phyloP scores from a whole-genome alignment of 805 yeast species.

The Cyberlindnera nakhonratchasimensis region DNA sequence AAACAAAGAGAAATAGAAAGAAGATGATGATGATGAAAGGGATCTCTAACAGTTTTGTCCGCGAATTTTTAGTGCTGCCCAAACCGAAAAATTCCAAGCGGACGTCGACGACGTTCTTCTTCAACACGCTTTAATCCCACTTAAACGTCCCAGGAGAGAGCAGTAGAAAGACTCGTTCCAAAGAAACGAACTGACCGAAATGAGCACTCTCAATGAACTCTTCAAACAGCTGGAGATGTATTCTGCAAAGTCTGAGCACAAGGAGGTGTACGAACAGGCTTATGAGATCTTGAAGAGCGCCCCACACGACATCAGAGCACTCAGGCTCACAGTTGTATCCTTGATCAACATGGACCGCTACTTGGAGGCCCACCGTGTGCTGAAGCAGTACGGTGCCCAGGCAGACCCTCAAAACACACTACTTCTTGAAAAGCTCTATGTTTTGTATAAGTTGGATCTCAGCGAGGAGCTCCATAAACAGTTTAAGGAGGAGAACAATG shows the following conservation, averaged over 20 bases:
- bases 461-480: constrained; percentile 29
- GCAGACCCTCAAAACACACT: constrained; percentile 35
- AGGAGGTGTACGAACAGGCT: constrained; percentile 26
- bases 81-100: constrained; percentile 5
- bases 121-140: no score
- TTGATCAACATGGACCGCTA: constrained; percentile 65
- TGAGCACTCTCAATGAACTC: constrained; percentile 26
- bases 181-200: no score
- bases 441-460: constrained; percentile 54
- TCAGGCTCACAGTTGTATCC: constrained; percentile 52
- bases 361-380: constrained; percentile 43
- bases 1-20: neutral
- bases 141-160: no score
- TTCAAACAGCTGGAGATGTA: constrained; percentile 27
- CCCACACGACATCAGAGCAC: constrained; percentile 30
- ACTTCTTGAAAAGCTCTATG: constrained; percentile 55
- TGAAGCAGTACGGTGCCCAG: constrained; percentile 33
- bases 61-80: constrained; percentile 5
- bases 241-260: constrained; percentile 22
- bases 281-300: constrained; percentile 25
- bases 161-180: no score
- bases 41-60: neutral
- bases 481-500: constrained; percentile 23
- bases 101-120: constrained; percentile 1
- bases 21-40: neutral